phyloP scores from a whole-genome alignment of 129 eudicot species.

The Solidago caesia region DNA sequence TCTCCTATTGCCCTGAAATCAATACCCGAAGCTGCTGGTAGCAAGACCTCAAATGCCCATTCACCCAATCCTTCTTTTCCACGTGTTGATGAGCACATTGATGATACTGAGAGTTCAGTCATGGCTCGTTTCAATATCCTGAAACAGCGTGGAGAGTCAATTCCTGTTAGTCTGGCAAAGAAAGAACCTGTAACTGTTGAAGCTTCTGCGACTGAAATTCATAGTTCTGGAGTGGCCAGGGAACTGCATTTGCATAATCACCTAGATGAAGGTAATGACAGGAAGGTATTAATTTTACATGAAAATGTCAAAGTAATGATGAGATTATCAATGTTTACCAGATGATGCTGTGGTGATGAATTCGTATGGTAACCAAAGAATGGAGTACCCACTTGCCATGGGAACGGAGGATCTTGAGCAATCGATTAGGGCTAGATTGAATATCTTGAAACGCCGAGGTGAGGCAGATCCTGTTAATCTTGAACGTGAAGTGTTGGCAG shows the following conservation, averaged over 20 bases:
- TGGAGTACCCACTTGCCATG: too few relatives aligned
- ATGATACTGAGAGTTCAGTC: slow-evolving; percentile 53
- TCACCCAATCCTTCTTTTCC: slow-evolving; percentile 12
- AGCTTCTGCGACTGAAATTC: slow-evolving; percentile 1
- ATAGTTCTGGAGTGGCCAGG: slow-evolving; percentile 22
- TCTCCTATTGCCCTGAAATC: slow-evolving; percentile 18
- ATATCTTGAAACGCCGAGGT: slow-evolving; percentile 46
- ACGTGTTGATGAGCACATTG: slow-evolving; percentile 19
- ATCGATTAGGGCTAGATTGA: slow-evolving; percentile 59
- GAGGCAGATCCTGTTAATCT: slow-evolving; percentile 22
- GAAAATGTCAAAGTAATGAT: slow-evolving; percentile 12
- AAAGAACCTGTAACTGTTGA: slow-evolving; percentile 17
- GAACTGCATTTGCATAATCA: slow-evolving; percentile 26
- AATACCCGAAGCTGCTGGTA: slow-evolving; percentile 28
- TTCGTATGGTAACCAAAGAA: too few relatives aligned
- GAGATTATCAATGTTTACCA: slow-evolving; percentile 16
- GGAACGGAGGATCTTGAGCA: slow-evolving; percentile 39
- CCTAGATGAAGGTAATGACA: slow-evolving; percentile 11
- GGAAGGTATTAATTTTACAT: slow-evolving; percentile 3
- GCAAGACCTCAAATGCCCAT: not conserved
- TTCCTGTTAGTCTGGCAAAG: slow-evolving; percentile 25
- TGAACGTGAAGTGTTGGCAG: slow-evolving; percentile 13
- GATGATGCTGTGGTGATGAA: slow-evolving; percentile 11
- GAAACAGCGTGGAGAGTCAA: slow-evolving; percentile 41
- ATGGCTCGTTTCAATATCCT: slow-evolving; percentile 62